Evolutionary conservation across 257 asterid genomes (phyloP).

Genomic region (Solanum microdontum): DNA sequence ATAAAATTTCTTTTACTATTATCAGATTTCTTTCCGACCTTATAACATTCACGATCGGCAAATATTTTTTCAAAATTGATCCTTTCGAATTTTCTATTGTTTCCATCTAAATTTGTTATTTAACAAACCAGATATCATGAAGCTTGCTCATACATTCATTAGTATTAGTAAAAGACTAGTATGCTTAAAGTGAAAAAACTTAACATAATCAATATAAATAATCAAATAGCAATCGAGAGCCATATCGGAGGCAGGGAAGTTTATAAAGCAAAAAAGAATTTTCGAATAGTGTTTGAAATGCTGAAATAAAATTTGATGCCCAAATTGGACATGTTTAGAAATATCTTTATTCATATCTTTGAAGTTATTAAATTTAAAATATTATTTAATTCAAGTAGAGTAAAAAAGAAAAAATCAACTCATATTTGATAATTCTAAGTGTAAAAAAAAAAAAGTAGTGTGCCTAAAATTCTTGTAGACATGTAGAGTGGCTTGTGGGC

Average conservation of each 20-base stretch:
- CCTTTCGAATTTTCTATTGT: not conserved
- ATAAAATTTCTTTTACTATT: too few species aligned
- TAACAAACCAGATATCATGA: not conserved
- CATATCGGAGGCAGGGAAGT: not conserved
- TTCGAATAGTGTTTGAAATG: too few species aligned
- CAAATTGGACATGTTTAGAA: too few species aligned
- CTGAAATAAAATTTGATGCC: too few species aligned
- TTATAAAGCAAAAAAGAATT: not conserved
- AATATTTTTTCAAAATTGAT: not conserved
- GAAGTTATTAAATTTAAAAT: too few species aligned
- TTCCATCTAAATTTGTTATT: too few species aligned
- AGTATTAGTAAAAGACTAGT: not conserved
- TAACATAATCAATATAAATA: too few species aligned
- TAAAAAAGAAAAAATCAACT: not conserved
- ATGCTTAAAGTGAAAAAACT: too few species aligned
- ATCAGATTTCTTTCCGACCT: not conserved
- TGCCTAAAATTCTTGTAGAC: not conserved
- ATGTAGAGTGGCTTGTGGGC: not conserved
- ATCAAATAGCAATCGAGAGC: not conserved
- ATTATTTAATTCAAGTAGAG: not conserved
- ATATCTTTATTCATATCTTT: too few species aligned
- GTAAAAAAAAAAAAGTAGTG: fast-evolving
- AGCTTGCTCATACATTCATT: too few species aligned
- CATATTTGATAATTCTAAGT: not conserved
- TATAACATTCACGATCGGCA: not conserved